Evolutionary conservation across 2,329 filamentous ascomycete genomes (phyloP).

Genomic region (Penicillium sp.): DNA sequence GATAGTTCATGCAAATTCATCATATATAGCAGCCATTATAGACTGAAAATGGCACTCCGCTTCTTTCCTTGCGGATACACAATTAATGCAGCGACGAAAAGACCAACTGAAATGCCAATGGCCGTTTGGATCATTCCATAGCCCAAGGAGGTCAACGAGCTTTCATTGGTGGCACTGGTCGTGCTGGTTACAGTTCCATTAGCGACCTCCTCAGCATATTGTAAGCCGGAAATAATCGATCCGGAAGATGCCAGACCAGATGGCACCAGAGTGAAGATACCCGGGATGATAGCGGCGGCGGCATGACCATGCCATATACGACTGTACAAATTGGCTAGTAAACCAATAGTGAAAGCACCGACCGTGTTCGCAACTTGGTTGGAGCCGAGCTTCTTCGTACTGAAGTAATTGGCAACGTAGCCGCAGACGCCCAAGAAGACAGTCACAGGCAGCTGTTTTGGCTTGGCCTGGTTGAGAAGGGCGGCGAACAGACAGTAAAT

Average conservation of each 20-base stretch:
- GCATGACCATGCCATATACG: constrained; percentile 71
- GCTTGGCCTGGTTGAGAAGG: constrained; percentile 77
- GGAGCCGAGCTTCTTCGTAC: constrained; percentile 64
- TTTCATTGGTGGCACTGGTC: constrained; percentile 3
- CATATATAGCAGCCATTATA: constrained; percentile 14
- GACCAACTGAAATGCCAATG: constrained; percentile 47
- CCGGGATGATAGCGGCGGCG: constrained; percentile 78
- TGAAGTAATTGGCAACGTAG: constrained; percentile 48
- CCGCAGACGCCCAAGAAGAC: constrained; percentile 68
- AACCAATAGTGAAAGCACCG: constrained; percentile 71
- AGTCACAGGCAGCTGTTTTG: constrained; percentile 73
- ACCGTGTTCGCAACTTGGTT: constrained; percentile 74
- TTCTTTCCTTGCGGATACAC: constrained; percentile 48
- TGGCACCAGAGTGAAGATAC: constrained; percentile 71
- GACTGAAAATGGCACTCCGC: constrained; percentile 46
- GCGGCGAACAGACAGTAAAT: constrained; percentile 71
- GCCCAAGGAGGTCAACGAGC: constrained; percentile 35
- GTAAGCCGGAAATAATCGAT: constrained; percentile 55
- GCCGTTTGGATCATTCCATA: constrained; percentile 48
- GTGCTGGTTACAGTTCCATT: constrained; percentile 9
- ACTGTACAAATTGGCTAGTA: constrained; percentile 75
- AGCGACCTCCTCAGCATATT: constrained; percentile 54
- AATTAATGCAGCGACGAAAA: constrained; percentile 46
- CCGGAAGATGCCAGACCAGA: constrained; percentile 58
- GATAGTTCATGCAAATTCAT: not conserved